These are phyloP conservation scores for Pseudoturritis turrita DNA, from an alignment of 345 rosid genomes.

Conservation along the genomic window DNA sequence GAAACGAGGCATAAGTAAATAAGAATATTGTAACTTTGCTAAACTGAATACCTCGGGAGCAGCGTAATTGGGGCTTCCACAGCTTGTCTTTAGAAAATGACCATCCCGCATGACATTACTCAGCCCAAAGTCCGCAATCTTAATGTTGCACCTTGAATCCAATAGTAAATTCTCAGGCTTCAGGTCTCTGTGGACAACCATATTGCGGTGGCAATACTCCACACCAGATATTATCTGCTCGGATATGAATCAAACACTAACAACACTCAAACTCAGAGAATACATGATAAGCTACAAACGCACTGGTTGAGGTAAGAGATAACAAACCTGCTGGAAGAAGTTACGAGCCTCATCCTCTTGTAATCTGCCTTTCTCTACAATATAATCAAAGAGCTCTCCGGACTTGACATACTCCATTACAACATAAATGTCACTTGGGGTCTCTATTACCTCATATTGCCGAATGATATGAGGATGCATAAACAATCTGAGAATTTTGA, in stretches of 20 bases:
- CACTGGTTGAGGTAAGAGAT: constrained; percentile 49
- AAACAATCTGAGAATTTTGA: constrained; percentile 74
- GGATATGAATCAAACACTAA: constrained; percentile 3
- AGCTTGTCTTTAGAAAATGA: constrained; percentile 84
- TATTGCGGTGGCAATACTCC: constrained; percentile 87
- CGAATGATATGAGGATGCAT: constrained; percentile 97
- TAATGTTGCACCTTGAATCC: constrained; percentile 86
- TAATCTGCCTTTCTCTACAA: constrained; percentile 82
- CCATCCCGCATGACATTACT: constrained; percentile 97
- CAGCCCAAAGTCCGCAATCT: constrained; percentile 95
- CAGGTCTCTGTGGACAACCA: constrained; percentile 94
- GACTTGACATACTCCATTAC: constrained; percentile 93
- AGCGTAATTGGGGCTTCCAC: constrained; percentile 98
- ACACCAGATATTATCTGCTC: constrained; percentile 89
- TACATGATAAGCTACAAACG: constrained; percentile 11
- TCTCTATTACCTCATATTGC: constrained; percentile 91
- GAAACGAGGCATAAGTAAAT: neutral
- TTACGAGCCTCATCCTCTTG: constrained; percentile 92
- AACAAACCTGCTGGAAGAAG: constrained; percentile 89
- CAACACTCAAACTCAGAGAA: constrained; percentile 16
- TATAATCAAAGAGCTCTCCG: constrained; percentile 95
- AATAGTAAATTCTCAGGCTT: constrained; percentile 93
- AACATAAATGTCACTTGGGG: constrained; percentile 66
- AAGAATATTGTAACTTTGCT: neutral
- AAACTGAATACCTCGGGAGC: constrained; percentile 54